A percentile compares a stretch with the other conserved stretches of the same genome.
These are phyloP conservation scores for Agaricus blazei DNA, from an alignment of 768 basidiomycete species.

Conservation along the genomic window DNA sequence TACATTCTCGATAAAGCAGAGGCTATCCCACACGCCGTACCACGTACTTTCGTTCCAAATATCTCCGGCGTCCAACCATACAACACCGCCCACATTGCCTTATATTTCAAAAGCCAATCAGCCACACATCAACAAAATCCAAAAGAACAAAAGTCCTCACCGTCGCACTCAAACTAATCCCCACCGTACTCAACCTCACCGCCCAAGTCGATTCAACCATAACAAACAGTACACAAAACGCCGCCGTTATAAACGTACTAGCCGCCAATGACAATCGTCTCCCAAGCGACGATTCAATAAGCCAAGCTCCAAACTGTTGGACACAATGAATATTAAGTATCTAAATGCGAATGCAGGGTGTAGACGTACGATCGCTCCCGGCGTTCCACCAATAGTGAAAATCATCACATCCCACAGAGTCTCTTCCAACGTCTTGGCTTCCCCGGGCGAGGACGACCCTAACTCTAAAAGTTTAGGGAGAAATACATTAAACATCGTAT, in stretches of 20 bases:
- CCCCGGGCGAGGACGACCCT: conserved; percentile 22
- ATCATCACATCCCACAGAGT: conserved; percentile 84
- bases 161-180: conserved; percentile 73
- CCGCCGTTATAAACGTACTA: conserved; percentile 71
- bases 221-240: conserved; percentile 69
- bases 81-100: conserved; percentile 86
- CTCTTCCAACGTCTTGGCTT: conserved; percentile 38
- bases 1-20: conserved; percentile 83
- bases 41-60: conserved; percentile 80
- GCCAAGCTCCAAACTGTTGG: conserved; percentile 73
- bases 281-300: conserved; percentile 69
- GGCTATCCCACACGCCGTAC: conserved; percentile 85
- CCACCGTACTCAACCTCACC: conserved; percentile 65
- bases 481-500: conserved; percentile 92
- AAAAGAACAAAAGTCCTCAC: conserved; percentile 26
- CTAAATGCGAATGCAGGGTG: conserved; percentile 3
- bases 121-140: background rate
- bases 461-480: conserved; percentile 83
- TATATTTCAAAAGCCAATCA: background rate
- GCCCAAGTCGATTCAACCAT: conserved; percentile 51
- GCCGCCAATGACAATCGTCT: conserved; percentile 67
- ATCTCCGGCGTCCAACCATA: conserved; percentile 91
- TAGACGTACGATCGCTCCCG: conserved; percentile 69
- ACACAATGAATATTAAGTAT: background rate
- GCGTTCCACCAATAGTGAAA: conserved; percentile 80